Conservation (phyloP, 768 basidiomycete genomes). For the Leccinum variicolor region DNA sequence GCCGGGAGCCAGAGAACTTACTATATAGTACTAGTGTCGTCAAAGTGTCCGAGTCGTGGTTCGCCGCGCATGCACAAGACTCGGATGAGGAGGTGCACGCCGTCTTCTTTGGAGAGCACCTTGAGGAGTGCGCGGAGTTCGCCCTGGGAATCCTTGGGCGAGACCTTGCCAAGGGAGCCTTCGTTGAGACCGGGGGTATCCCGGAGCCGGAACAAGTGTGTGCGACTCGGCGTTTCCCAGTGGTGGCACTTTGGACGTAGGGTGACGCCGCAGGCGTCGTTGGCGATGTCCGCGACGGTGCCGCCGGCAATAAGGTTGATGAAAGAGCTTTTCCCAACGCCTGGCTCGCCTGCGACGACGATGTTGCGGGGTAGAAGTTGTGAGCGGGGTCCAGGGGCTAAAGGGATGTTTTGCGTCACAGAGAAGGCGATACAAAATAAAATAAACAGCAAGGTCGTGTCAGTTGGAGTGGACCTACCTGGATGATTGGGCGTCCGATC, state of each 20-base stretch:
- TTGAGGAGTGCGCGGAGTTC: conserved; percentile 17
- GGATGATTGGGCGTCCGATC: not conserved
- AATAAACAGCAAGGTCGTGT: not conserved
- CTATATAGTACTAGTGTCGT: too few species aligned
- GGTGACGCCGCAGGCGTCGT: conserved; percentile 24
- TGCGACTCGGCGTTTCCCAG: conserved; percentile 19
- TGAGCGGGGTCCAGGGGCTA: not conserved
- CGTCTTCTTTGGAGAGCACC: conserved; percentile 18
- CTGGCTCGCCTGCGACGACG: conserved; percentile 22
- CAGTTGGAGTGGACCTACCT: not conserved
- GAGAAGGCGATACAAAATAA: too few species aligned
- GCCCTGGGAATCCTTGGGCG: conserved; percentile 19
- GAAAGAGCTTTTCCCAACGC: conserved; percentile 26
- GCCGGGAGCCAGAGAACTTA: too few species aligned
- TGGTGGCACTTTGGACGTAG: conserved; percentile 2
- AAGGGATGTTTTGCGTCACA: too few species aligned
- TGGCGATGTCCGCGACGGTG: conserved; percentile 14
- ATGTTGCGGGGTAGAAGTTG: conserved; percentile 17
- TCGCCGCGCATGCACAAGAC: conserved; percentile 23
- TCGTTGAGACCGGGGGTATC: conserved; percentile 23
- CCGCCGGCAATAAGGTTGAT: conserved; percentile 21
- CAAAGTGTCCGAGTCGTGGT: too few species aligned
- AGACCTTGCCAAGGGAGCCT: conserved; percentile 23
- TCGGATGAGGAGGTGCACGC: conserved; percentile 20
- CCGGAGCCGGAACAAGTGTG: conserved; percentile 20